phyloP scores from a whole-genome alignment of 768 basidiomycete species.

The Suillus weaverae region DNA sequence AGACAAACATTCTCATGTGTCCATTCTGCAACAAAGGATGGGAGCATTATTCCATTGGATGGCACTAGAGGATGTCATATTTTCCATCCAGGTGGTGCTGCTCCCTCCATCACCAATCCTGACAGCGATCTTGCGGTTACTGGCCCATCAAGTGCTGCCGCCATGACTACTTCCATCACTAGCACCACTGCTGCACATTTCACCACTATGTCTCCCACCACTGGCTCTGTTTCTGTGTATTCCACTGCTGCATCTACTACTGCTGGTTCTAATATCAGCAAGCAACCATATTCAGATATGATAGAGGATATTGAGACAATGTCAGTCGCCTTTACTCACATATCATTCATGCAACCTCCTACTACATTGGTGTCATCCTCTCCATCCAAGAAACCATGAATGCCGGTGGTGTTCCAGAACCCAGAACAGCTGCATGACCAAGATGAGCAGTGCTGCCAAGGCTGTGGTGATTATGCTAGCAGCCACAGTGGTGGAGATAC shows the following conservation, averaged over 20 bases:
- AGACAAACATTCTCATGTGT: background rate
- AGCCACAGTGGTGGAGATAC: background rate
- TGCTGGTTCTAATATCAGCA: background rate
- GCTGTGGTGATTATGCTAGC: background rate
- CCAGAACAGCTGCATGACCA: background rate
- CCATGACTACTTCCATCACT: no score
- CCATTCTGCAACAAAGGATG: background rate
- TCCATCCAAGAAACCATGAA: background rate
- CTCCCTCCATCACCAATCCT: background rate
- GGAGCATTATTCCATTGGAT: background rate
- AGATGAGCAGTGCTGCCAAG: background rate
- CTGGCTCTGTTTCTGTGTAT: background rate
- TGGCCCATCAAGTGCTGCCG: background rate
- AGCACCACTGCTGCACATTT: no score
- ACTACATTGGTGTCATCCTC: background rate
- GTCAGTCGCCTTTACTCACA: background rate
- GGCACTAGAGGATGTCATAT: background rate
- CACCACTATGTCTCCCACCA: no score
- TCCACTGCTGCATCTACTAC: background rate
- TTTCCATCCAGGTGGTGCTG: background rate
- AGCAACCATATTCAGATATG: background rate
- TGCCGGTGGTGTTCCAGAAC: background rate
- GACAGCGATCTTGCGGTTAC: background rate
- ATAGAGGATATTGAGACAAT: background rate
- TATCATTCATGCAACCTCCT: background rate